These are phyloP conservation scores for Leccinellum rugosiceps DNA, from an alignment of 768 basidiomycete genomes.

Conservation along the genomic window DNA sequence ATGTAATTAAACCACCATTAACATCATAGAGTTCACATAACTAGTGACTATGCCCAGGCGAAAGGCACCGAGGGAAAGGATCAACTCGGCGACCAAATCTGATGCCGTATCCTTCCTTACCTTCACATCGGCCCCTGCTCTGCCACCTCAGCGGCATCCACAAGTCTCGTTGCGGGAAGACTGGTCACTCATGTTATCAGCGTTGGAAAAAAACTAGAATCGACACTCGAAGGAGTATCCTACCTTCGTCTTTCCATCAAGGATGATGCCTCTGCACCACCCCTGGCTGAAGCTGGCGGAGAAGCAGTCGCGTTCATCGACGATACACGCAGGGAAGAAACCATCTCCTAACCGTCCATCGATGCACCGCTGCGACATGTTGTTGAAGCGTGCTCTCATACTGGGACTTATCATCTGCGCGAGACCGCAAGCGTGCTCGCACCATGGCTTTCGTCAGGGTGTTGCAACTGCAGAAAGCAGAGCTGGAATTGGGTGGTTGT, in stretches of 20 bases:
- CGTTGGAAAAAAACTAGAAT: slow-evolving; percentile 3
- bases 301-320: not conserved
- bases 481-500: too few relatives aligned
- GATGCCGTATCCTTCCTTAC: slow-evolving; percentile 8
- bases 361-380: too few relatives aligned
- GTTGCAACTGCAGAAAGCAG: too few relatives aligned
- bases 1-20: too few relatives aligned
- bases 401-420: too few relatives aligned
- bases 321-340: too few relatives aligned
- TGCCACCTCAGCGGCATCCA: slow-evolving; percentile 2
- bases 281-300: not conserved
- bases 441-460: too few relatives aligned
- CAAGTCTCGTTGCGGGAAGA: not conserved
- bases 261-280: slow-evolving; percentile 2
- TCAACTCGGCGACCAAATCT: not conserved
- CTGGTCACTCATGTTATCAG: slow-evolving; percentile 13
- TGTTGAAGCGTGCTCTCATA: too few relatives aligned
- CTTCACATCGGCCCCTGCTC: slow-evolving; percentile 8
- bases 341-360: too few relatives aligned
- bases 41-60: slow-evolving; percentile 1
- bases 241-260: slow-evolving; percentile 10
- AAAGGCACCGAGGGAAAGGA: not conserved
- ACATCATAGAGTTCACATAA: not conserved
- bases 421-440: too few relatives aligned
- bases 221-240: not conserved